phyloP scores from a whole-genome alignment of 257 asterid genomes.

The Lycium barbarum region DNA sequence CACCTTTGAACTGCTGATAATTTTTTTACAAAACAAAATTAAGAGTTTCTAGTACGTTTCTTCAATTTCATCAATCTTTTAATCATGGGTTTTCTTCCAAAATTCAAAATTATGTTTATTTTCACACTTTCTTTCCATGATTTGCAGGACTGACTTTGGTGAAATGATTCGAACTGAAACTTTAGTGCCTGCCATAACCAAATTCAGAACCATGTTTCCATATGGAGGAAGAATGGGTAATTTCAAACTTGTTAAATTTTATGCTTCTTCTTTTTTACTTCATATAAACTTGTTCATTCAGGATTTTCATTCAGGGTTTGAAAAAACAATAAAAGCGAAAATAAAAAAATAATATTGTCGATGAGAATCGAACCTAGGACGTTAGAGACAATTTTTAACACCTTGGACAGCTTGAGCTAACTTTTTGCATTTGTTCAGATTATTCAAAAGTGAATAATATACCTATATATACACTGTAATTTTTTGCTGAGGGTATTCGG shows the following conservation, averaged over 20 bases:
- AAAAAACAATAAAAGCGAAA: too few species aligned
- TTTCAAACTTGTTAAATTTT: background rate
- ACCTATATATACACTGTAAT: too few species aligned
- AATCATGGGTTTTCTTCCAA: background rate
- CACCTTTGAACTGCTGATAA: constrained; percentile 11
- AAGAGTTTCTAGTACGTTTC: background rate
- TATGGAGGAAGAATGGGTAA: constrained; percentile 47
- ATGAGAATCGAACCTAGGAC: too few species aligned
- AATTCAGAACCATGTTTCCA: constrained; percentile 26
- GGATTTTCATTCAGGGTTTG: too few species aligned
- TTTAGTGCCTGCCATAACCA: constrained; percentile 21
- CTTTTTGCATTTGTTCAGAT: too few species aligned
- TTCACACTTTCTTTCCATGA: background rate
- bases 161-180: constrained; percentile 39
- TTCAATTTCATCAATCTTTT: constrained; percentile 1
- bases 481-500: too few species aligned
- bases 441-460: too few species aligned
- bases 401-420: too few species aligned
- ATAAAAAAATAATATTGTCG: too few species aligned
- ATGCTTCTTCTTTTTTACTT: background rate
- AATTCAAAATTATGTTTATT: background rate
- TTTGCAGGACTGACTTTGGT: constrained; percentile 28
- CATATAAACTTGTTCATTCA: too few species aligned
- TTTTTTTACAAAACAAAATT: background rate
- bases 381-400: too few species aligned